Evolutionary conservation across 176 grass and related monocot species (phyloP).

Genomic region (Secale cereale): DNA sequence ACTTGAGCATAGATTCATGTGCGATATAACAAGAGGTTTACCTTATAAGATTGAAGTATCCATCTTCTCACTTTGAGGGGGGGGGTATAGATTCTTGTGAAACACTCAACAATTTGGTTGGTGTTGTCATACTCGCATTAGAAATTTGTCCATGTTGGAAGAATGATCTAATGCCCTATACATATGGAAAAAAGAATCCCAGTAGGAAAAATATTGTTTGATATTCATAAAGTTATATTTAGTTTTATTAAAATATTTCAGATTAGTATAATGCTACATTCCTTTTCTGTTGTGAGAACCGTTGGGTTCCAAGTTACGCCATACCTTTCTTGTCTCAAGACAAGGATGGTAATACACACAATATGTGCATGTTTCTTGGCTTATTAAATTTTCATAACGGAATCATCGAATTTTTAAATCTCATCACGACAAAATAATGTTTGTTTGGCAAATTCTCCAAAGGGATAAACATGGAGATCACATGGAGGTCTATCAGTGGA

Average conservation of each 20-base stretch:
- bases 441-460: neutral
- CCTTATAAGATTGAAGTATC: no score
- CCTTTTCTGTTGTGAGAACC: neutral
- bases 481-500: neutral
- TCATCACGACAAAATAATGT: neutral
- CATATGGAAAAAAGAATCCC: neutral
- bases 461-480: neutral
- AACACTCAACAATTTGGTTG: no score
- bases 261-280: neutral
- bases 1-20: no score
- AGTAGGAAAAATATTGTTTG: neutral
- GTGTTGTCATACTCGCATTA: neutral
- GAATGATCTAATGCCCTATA: neutral
- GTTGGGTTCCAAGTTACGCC: neutral
- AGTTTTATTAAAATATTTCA: neutral
- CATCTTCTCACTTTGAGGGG: no score
- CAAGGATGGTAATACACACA: neutral
- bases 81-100: no score
- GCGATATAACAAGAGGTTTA: no score
- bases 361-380: neutral
- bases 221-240: no score
- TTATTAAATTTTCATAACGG: neutral
- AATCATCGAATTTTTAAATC: neutral
- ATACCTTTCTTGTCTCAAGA: neutral
- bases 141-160: neutral